phyloP scores from a whole-genome alignment of 768 basidiomycete species.

The Russula sp. region DNA sequence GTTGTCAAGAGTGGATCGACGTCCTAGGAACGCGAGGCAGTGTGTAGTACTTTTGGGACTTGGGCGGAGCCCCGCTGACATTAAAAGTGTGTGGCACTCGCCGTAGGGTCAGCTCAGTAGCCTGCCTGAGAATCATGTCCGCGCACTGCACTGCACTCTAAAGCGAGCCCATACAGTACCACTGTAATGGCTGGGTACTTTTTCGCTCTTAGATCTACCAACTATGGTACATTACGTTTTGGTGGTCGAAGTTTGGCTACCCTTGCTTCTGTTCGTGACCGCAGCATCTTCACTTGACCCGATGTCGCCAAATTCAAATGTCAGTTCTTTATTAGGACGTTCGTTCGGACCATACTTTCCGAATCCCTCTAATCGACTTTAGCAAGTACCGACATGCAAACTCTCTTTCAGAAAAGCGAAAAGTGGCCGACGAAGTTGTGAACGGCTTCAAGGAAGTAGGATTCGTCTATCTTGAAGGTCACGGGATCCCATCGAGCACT shows the following conservation, averaged over 20 bases:
- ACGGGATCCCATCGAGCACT: constrained; percentile 57
- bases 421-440: constrained; percentile 62
- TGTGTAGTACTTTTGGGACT: background rate
- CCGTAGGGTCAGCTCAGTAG: background rate
- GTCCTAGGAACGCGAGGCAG: background rate
- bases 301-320: background rate
- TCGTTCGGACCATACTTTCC: constrained; percentile 40
- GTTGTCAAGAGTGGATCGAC: background rate
- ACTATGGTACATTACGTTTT: background rate
- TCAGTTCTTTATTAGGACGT: constrained; percentile 29
- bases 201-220: background rate
- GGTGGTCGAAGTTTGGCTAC: background rate
- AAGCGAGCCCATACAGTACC: background rate
- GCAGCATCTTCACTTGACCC: background rate
- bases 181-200: background rate
- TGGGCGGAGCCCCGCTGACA: background rate
- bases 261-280: constrained; percentile 8
- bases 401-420: constrained; percentile 50
- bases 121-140: no score
- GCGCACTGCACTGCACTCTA: background rate
- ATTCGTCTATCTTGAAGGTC: constrained; percentile 71
- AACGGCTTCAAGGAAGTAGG: constrained; percentile 75
- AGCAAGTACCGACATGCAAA: constrained; percentile 51
- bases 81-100: background rate
- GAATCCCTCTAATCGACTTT: constrained; percentile 68